Base-by-base conservation (phyloP, 2,329 filamentous ascomycete genomes). In the Neophaeococcomyces aloes region DNA sequence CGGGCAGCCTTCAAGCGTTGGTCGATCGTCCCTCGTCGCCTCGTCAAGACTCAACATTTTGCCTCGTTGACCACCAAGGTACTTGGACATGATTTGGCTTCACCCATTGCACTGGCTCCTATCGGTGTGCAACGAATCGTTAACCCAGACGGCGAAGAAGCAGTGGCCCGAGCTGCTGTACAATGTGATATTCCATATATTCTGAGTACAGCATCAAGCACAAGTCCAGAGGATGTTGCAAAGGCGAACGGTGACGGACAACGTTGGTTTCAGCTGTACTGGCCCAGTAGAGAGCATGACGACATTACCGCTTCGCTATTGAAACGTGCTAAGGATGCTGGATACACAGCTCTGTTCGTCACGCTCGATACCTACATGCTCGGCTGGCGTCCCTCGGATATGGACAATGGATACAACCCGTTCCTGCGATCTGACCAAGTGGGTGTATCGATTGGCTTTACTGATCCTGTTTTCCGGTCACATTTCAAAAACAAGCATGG, bases 191-290 rank as follows among this genome's bases (percentile, higher is more conserved):
- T 86, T 0, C 81, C 83, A 0, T 84, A 78, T 59, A 78, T 78
- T 41, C 65, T 85, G 38, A 79, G 74, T 48, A 85, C 81, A 1
- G 80, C 81, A 1, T 71, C 76, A 2, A 72, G 72, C 2, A 68
- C 71, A 25, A 72, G 72, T 1, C 80, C 86, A 46, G 81, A 85
- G 57, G 74, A 85, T 38, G 72, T 84, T 0, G 79, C 77, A 0
- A 56, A 65, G 6, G 76, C 76, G 0, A 76, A 71, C 39, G 72
- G 72, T 0, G 62, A 72, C 4, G 75, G 75, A 0, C 66, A 71
- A 25, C 66, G 79, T 8, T 87, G 80, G 79, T 87, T 73, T 58
- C 83, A 87, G 57, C 70, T 87, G 0, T 87, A 87, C 63, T 86
- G 81, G 79, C 81, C 82, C 0, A 63, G 69, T 15, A 72, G 76